Evolutionary conservation across 2,329 filamentous ascomycete genomes (phyloP).

Genomic region (Trichophyton simii): DNA sequence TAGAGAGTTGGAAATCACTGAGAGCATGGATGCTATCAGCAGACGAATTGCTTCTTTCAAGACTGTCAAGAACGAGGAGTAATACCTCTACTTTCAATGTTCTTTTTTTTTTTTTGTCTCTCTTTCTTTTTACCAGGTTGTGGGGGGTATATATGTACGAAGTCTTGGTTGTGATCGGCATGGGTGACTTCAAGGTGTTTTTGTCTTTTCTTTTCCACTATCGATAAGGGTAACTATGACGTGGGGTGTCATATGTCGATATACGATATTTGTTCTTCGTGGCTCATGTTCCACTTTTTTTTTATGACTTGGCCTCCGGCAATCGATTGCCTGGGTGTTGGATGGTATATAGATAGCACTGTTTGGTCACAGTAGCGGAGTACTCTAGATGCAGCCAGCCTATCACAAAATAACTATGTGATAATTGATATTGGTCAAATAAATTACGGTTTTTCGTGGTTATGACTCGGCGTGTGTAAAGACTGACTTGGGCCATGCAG

Average conservation of each 20-base stretch:
- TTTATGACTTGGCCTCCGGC: background rate
- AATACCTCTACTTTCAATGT: background rate
- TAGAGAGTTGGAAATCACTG: conserved; percentile 39
- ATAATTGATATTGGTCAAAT: background rate
- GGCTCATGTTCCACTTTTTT: background rate
- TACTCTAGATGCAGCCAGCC: background rate
- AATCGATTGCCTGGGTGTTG: background rate
- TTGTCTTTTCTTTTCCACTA: background rate
- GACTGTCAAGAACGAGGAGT: conserved; percentile 13
- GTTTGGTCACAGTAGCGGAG: background rate
- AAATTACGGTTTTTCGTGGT: background rate
- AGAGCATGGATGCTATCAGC: conserved; percentile 29
- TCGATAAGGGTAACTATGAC: background rate
- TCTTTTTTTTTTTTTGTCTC: background rate
- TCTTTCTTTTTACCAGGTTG: background rate
- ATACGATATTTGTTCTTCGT: background rate
- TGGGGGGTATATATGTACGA: background rate
- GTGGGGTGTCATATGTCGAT: background rate
- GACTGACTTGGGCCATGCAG: too few species aligned
- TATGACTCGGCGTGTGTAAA: background rate
- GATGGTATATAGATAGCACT: background rate
- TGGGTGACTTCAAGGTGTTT: background rate
- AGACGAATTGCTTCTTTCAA: conserved; percentile 31
- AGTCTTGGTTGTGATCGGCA: background rate
- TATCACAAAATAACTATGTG: background rate